These are phyloP conservation scores for Leccinum pellstonianum DNA, from an alignment of 768 basidiomycete genomes.

Conservation along the genomic window DNA sequence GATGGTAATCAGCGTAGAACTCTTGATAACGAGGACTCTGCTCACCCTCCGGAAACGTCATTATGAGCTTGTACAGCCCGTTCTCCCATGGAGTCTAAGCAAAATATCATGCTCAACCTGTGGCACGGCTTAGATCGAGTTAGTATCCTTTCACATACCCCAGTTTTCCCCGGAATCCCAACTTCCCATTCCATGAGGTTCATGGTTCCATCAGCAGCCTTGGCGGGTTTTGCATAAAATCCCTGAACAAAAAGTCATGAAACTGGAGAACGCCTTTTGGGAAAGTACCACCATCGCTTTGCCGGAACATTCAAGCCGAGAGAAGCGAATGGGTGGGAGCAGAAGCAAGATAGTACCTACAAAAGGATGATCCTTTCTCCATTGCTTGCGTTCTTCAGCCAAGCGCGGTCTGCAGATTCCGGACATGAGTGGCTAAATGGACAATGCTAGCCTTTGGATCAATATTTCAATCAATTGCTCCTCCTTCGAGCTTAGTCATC, in stretches of 20 bases:
- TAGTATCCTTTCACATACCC: constrained; percentile 52
- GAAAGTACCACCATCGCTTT: constrained; percentile 1
- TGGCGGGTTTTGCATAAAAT: constrained; percentile 93
- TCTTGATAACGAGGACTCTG: constrained; percentile 1
- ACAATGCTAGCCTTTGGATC: neutral
- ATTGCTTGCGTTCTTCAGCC: constrained; percentile 96
- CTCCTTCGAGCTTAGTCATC: constrained; percentile 23
- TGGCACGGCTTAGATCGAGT: constrained; percentile 9
- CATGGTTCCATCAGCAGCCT: constrained; percentile 89
- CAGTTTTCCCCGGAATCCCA: constrained; percentile 91
- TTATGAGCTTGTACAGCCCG: constrained; percentile 89
- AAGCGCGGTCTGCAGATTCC: constrained; percentile 92
- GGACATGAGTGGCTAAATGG: constrained; percentile 47
- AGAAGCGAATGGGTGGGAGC: constrained; percentile 2
- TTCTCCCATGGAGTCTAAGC: constrained; percentile 93
- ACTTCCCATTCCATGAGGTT: constrained; percentile 99
- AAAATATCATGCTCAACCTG: constrained; percentile 14
- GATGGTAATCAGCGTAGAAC: constrained; percentile 13
- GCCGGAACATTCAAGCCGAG: neutral
- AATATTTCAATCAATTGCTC: neutral
- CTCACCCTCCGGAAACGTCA: constrained; percentile 95
- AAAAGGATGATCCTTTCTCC: constrained; percentile 98
- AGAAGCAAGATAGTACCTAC: constrained; percentile 50
- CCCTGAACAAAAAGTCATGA: constrained; percentile 53
- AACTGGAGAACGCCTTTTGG: neutral